Percentiles rank a stretch among this genome's conserved stretches.
Conservation (phyloP, 495 filamentous ascomycete genomes). For the Aspergillus egyptiacus region DNA sequence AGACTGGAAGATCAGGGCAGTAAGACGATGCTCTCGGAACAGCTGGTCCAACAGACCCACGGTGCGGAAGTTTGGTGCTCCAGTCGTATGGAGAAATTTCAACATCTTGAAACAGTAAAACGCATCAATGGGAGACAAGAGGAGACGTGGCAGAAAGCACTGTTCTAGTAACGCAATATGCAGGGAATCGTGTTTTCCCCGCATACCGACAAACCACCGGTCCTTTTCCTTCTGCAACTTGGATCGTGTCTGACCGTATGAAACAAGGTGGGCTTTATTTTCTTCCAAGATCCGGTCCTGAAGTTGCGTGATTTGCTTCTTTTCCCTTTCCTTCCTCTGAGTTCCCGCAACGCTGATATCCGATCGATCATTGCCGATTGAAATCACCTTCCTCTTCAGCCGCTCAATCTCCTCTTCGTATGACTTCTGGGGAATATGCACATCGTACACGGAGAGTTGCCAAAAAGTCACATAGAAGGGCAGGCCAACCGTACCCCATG, state of each 20-base stretch:
- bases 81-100: conserved; percentile 73
- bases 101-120: conserved; percentile 82
- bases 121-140: conserved; percentile 78
- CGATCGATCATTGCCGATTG: conserved; percentile 61
- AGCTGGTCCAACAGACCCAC: conserved; percentile 77
- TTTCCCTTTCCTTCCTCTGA: conserved; percentile 57
- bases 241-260: conserved; percentile 55
- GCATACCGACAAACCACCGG: conserved; percentile 64
- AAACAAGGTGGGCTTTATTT: conserved; percentile 58
- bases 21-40: conserved; percentile 72
- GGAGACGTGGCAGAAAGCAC: conserved; percentile 81
- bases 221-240: conserved; percentile 72
- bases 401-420: conserved; percentile 67
- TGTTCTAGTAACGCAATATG: conserved; percentile 76
- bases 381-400: conserved; percentile 52
- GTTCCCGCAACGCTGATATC: conserved; percentile 60
- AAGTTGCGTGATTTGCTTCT: conserved; percentile 52
- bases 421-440: conserved; percentile 63
- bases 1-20: conserved; percentile 76
- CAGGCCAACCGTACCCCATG: conserved; percentile 61
- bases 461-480: conserved; percentile 91
- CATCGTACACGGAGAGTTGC: conserved; percentile 76
- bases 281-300: conserved; percentile 63
- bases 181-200: conserved; percentile 57
- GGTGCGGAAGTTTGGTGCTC: conserved; percentile 80